Percentiles rank a stretch among this genome's conserved stretches.
These are phyloP conservation scores for Dendrobium chrysotoxum DNA, from an alignment of 106 monocot genomes.

Conservation along the genomic window DNA sequence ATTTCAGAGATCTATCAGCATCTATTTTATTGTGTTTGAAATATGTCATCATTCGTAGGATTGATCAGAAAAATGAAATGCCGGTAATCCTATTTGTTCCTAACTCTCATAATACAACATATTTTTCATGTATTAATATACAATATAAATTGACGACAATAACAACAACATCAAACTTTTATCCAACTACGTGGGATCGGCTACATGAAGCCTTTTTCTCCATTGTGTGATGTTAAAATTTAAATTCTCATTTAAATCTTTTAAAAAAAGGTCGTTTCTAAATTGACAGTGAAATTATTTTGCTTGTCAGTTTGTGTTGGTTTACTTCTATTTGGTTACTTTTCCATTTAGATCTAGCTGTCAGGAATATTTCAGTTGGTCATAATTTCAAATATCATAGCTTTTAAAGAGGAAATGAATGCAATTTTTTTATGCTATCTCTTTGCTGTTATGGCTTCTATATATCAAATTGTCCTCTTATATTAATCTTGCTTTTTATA, in stretches of 20 bases:
- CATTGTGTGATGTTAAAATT: too few species aligned
- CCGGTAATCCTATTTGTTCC: background rate
- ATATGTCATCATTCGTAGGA: too few species aligned
- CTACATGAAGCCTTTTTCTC: too few species aligned
- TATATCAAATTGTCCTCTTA: background rate
- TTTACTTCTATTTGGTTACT: background rate
- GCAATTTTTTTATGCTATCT: background rate
- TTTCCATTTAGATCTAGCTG: background rate
- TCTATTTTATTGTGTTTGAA: too few species aligned
- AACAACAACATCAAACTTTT: too few species aligned
- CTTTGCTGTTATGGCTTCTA: background rate
- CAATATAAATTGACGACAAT: background rate
- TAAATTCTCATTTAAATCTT: too few species aligned
- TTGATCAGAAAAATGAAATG: too few species aligned
- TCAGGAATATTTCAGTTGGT: background rate
- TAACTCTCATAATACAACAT: background rate
- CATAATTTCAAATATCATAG: background rate
- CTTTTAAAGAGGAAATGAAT: background rate
- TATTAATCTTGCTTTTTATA: background rate
- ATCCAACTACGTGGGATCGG: too few species aligned
- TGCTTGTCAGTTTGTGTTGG: background rate
- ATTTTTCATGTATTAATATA: background rate
- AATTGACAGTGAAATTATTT: too few species aligned
- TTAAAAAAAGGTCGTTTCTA: too few species aligned
- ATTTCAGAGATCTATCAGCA: too few species aligned